A percentile compares a stretch with the other conserved stretches of the same genome.
phyloP scores from a whole-genome alignment of 2,329 filamentous ascomycete genomes.

The Nemania abortiva region DNA sequence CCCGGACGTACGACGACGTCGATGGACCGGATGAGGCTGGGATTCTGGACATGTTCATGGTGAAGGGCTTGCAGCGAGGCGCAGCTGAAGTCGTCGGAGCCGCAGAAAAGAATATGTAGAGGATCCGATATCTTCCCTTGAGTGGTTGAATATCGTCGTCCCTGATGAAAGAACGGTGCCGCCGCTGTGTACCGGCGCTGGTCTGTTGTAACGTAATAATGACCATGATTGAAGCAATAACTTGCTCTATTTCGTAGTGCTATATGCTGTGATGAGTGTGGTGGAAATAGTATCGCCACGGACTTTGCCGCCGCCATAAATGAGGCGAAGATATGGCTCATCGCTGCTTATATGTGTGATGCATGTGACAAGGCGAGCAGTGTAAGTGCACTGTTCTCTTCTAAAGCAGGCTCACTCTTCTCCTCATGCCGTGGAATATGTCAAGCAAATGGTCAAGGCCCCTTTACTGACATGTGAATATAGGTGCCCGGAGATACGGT shows the following conservation, averaged over 20 bases:
- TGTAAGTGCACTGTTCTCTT: neutral
- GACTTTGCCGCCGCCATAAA: conserved; percentile 9
- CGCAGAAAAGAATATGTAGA: conserved; percentile 90
- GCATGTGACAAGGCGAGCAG: no score
- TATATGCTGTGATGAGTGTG: conserved; percentile 1
- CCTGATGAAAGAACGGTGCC: neutral
- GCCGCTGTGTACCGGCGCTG: neutral
- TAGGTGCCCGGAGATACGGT: neutral
- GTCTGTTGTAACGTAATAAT: neutral
- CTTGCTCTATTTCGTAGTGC: neutral
- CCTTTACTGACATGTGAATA: neutral
- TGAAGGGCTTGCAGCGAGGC: conserved; percentile 78
- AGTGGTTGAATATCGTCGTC: conserved; percentile 7
- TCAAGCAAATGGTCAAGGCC: neutral
- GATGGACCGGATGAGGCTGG: conserved; percentile 75
- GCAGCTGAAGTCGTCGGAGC: conserved; percentile 91
- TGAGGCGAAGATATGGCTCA: conserved; percentile 19
- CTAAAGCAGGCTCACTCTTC: conserved; percentile 1
- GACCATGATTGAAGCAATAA: neutral
- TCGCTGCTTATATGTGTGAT: neutral
- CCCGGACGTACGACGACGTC: conserved; percentile 86
- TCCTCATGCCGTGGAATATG: neutral
- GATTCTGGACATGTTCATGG: conserved; percentile 65
- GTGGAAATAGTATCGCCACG: neutral
- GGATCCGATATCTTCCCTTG: conserved; percentile 61